A percentile compares a stretch with the other conserved stretches of the same genome.
Evolutionary conservation across 129 eudicot species (phyloP).

Genomic region (Ambrosia trifida): DNA sequence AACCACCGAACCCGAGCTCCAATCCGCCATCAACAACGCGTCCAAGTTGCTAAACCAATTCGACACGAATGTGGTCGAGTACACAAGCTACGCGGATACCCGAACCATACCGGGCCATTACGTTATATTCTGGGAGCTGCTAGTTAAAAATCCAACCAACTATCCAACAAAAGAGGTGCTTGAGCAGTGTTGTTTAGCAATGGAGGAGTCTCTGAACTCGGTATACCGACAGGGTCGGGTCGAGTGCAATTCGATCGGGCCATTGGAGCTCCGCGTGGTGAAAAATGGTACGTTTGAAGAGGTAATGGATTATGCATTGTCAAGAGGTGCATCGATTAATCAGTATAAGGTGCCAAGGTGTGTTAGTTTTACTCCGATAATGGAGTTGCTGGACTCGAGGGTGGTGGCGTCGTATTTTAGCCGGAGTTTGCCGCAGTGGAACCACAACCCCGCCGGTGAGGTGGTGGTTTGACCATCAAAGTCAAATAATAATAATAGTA

Average conservation of each 20-base stretch:
- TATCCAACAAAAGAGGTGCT: constrained; percentile 32
- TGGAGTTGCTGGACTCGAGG: constrained; percentile 44
- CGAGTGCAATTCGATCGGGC: constrained; percentile 44
- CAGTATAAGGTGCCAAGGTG: constrained; percentile 53
- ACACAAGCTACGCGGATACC: constrained; percentile 50
- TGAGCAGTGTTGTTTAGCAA: constrained; percentile 43
- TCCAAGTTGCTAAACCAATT: constrained; percentile 24
- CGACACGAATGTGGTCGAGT: constrained; percentile 37
- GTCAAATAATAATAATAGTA: not conserved
- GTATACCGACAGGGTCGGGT: constrained; percentile 54
- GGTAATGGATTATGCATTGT: constrained; percentile 49
- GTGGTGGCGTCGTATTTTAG: constrained; percentile 41
- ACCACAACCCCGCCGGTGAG: constrained; percentile 35
- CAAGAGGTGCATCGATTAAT: constrained; percentile 50
- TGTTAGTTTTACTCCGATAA: constrained; percentile 34
- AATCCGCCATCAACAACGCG: constrained; percentile 42
- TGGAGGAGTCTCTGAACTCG: constrained; percentile 44
- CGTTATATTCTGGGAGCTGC: constrained; percentile 46
- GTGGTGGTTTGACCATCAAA: constrained; percentile 22
- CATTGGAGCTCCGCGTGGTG: constrained; percentile 49
- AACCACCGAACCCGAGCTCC: constrained; percentile 51
- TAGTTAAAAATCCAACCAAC: constrained; percentile 30
- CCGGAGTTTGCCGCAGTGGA: constrained; percentile 39
- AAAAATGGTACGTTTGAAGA: constrained; percentile 51
- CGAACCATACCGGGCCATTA: constrained; percentile 46